Percentiles rank a stretch among this genome's conserved stretches.
These are phyloP conservation scores for Fusarium sp. DNA, from an alignment of 2,329 filamentous ascomycete species.

Conservation along the genomic window DNA sequence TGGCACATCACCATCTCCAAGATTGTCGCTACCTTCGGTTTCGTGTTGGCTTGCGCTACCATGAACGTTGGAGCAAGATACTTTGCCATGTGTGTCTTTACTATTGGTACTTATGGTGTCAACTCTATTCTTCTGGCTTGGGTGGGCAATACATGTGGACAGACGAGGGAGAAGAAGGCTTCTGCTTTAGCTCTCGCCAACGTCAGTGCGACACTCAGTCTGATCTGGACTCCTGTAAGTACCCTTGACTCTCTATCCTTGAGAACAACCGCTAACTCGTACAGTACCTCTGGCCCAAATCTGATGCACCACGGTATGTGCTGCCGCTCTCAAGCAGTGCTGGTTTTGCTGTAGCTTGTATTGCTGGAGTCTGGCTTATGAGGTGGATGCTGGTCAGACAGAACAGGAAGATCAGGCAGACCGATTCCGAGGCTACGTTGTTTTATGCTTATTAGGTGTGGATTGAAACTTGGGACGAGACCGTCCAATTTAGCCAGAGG, in stretches of 20 bases:
- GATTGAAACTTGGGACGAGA: neutral
- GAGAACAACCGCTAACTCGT: neutral
- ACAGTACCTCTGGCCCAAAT: conserved; percentile 35
- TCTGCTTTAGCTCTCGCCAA: conserved; percentile 51
- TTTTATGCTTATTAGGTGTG: conserved; percentile 37
- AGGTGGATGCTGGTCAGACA: conserved; percentile 41
- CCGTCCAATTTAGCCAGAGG: neutral
- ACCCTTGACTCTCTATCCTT: accelerated
- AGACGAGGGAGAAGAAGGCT: conserved; percentile 61
- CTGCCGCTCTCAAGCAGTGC: conserved; percentile 35
- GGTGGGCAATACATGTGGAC: conserved; percentile 54
- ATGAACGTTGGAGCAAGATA: conserved; percentile 37
- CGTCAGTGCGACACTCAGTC: conserved; percentile 31
- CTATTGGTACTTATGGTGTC: conserved; percentile 49
- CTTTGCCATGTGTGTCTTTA: conserved; percentile 52
- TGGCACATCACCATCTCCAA: conserved; percentile 47
- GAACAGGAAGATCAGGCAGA: conserved; percentile 43
- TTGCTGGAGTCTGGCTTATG: conserved; percentile 43
- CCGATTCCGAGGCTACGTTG: conserved; percentile 35
- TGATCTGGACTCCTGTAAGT: conserved; percentile 38
- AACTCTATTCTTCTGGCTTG: conserved; percentile 59
- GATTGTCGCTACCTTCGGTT: conserved; percentile 48
- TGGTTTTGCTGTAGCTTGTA: conserved; percentile 48
- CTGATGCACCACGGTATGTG: conserved; percentile 36
- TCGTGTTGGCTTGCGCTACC: conserved; percentile 42